Base-by-base conservation (phyloP, 2,329 filamentous ascomycete species). In the Talaromyces albobiverticillius region DNA sequence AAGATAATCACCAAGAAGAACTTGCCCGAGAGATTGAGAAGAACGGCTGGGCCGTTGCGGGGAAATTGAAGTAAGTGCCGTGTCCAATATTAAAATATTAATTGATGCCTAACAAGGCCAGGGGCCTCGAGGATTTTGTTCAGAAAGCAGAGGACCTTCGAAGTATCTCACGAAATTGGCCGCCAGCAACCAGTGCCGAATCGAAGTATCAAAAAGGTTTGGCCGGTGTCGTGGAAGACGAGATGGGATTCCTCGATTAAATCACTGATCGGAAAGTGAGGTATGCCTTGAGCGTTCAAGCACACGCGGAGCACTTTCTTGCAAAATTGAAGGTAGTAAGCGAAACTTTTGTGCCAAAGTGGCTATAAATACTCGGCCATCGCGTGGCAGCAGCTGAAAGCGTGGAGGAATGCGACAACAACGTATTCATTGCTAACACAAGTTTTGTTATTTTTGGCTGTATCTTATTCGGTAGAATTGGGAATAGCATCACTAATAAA, bases 1-100 rank as follows among this genome's bases (percentile, higher is more conserved):
- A 96, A 62, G 86, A 95, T 65, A 93, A 99, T 64, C 94, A 99
- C 67, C 94, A 99, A 71, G 81, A 84, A 18, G 90, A 97, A 69
- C 81, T 99, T 52, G 93, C 93, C 0, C 78, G 85, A 47, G 86
- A 89, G 60, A 80, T 97, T 54, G 82, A 87, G 29, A 75, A 78
- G 22, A 83, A 90, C 61, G 86, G 87, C 22, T 95, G 95, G 71
- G 84, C 90, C 2, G 79, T 92, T n/a, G 80, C 86, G 62, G 88
- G 87, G 10, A 76, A 79, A 51, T 73, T 90, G 40, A 78, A 81
- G 87, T 90, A 31, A 32, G 43, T 51, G 23, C 46, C 32, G n/a
- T 36, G 20, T 53, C 53, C 64, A 41, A 61, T 45, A 18, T n/a
- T n/a, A 25, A n/a, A 41, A 6, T 9, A 41, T 25, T 46, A 41